phyloP scores from a whole-genome alignment of 2,329 filamentous ascomycete genomes.

The Fusarium transvaalense region DNA sequence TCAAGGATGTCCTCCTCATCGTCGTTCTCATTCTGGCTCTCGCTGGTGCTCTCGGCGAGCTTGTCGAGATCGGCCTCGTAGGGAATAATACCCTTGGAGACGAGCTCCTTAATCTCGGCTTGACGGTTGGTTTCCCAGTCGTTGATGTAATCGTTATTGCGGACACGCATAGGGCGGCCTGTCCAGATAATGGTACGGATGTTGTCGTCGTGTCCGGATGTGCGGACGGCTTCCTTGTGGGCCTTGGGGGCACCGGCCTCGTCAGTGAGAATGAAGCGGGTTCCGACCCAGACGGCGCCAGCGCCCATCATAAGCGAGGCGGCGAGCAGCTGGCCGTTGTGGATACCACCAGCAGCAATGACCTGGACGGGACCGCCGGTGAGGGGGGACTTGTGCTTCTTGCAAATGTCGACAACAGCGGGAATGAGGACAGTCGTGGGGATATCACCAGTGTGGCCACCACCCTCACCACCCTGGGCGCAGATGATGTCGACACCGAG shows the following conservation, averaged over 20 bases:
- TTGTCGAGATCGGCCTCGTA: constrained; percentile 95
- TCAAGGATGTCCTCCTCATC: constrained; percentile 89
- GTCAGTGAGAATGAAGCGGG: constrained; percentile 91
- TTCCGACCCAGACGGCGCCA: constrained; percentile 94
- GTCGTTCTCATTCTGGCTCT: constrained; percentile 76
- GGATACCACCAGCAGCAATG: constrained; percentile 92
- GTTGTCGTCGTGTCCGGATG: constrained; percentile 94
- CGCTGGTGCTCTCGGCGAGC: constrained; percentile 73
- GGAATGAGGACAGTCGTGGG: constrained; percentile 94
- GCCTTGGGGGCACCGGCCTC: constrained; percentile 94
- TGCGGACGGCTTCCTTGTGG: constrained; percentile 95
- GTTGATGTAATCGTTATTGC: constrained; percentile 91
- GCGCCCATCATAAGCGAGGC: constrained; percentile 94
- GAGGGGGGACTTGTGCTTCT: constrained; percentile 85
- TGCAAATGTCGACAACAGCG: constrained; percentile 84
- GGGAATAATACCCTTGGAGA: constrained; percentile 88
- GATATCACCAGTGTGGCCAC: constrained; percentile 95
- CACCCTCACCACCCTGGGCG: constrained; percentile 97
- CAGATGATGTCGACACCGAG: constrained; percentile 96
- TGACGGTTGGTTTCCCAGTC: constrained; percentile 96
- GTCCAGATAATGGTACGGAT: constrained; percentile 99
- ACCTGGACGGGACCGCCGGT: constrained; percentile 91
- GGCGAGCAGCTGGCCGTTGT: constrained; percentile 90
- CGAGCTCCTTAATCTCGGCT: constrained; percentile 92
- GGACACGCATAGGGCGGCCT: constrained; percentile 91